Evolutionary conservation across 2,329 filamentous ascomycete genomes (phyloP), one percentile per base, ranked within the genome.

Genomic region (Verticillium albo-atrum): DNA sequence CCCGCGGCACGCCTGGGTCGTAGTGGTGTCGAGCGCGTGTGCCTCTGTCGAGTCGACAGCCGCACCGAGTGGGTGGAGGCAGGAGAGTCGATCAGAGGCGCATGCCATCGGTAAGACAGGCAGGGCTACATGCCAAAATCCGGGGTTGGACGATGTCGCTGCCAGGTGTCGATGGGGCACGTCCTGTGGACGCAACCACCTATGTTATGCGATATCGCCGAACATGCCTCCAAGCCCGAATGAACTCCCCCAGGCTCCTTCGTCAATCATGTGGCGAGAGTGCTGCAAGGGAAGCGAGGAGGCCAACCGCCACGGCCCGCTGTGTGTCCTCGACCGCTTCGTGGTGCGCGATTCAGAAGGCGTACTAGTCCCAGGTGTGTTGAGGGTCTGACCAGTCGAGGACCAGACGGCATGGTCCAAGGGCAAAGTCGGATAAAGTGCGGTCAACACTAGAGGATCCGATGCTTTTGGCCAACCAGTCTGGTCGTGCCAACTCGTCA

Each of bases 131-230:
- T 7, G 25, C 25, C 47, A 32, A 55, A 60, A 62, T 62, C 62
- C 60, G 56, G 62, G 62, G 58, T 60, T 32, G 53, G 25, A 28
- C 27, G 20, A 47, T 23, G n/a, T 47, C 42, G 42, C 23, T 23
- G 20, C 25, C 25, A 20, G 42, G 20, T 47, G n/a, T 37, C 15
- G 42, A 47, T 23, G 42, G 42, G 20, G 20, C 42, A 47, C 9
- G 9, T 47, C n/a, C 42, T 47, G 42, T 12, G n/a, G 42, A 23
- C n/a, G 42, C n/a, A 47, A 23, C n/a, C 25, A 12, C 42, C 4
- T 23, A 9, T 9, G 42, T 47, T 47, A 47, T 47, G 42, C 42
- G 42, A 47, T 25, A 10, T 12, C 20, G 20, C 42, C n/a, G 42
- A 37, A 23, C n/a, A 47, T 23, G 20, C n/a, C 3, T 20, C 34